Base-by-base conservation (phyloP, 2,329 filamentous ascomycete genomes). In the Alternaria sp. region DNA sequence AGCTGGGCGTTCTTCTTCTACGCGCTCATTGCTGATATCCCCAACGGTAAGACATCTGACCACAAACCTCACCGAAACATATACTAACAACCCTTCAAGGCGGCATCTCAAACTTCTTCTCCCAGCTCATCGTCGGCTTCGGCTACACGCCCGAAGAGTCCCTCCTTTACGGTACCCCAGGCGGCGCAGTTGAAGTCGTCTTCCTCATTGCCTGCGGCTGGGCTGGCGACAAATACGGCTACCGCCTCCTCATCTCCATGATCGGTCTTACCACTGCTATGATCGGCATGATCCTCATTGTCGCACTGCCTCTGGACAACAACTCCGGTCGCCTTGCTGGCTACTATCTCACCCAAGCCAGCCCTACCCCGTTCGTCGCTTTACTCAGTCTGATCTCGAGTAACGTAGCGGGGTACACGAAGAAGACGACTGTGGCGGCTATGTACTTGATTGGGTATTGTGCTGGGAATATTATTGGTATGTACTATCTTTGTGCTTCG, bases 261-360 rank as follows among this genome's bases (percentile, higher is more conserved):
- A 80, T 77, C 2, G 87, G 87, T 0, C 79, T 89, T 6, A 66
- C 86, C 10, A 65, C 85, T 5, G 78, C 86, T 0, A 85, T 89
- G n/a, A 61, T 90, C 2, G 89, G 89, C 45, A 86, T 90, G 80
- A 79, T 89, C 1, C 82, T 91, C n/a, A 88, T 91, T 61, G 85
- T 90, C 10, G 87, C 86, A 3, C 80, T 91, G 4, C 88, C 88
- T 0, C 74, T 87, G 5, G 75, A 79, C n/a, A 87, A 87, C 68
- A 86, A 85, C 63, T 82, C 80, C 2, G 90, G 89, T 11, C 83
- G 87, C 0, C 81, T 91, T 11, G 83, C 88, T 2, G 89, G 88
- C 0, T 91, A 90, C 74, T 92, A 91, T 77, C 79, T 92, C 54
- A 90, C 87, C 0, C 85, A 87, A 47, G 85, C 87, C 1, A 83